Evolutionary conservation across 495 filamentous ascomycete species (phyloP).

Genomic region (Echria macrotheca): DNA sequence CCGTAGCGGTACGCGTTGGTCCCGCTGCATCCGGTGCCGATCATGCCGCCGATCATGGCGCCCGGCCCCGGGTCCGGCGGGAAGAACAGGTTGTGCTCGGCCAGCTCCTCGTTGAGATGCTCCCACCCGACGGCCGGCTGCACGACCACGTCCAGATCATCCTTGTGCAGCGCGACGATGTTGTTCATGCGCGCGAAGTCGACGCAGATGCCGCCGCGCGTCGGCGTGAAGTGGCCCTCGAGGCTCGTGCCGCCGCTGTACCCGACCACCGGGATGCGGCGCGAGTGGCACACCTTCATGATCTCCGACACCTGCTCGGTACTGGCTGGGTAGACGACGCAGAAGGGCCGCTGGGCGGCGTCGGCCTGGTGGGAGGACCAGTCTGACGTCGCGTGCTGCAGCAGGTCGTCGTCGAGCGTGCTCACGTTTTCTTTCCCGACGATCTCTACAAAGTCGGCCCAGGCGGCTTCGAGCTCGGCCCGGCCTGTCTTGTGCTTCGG

Average conservation of each 20-base stretch:
- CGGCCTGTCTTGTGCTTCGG: constrained; percentile 66
- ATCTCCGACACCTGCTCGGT: constrained; percentile 67
- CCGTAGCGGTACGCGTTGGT: constrained; percentile 93
- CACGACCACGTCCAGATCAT: constrained; percentile 75
- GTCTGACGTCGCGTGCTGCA: constrained; percentile 72
- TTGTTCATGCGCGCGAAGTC: constrained; percentile 75
- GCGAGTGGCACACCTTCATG: constrained; percentile 67
- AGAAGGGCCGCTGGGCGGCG: constrained; percentile 44
- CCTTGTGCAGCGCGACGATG: constrained; percentile 62
- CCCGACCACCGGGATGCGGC: constrained; percentile 67
- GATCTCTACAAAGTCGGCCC: constrained; percentile 83
- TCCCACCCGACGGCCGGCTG: constrained; percentile 82
- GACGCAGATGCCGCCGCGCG: constrained; percentile 67
- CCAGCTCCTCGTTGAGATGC: constrained; percentile 64
- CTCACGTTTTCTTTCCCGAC: constrained; percentile 82
- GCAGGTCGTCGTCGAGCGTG: constrained; percentile 60
- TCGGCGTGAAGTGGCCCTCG: constrained; percentile 76
- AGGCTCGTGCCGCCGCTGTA: constrained; percentile 73
- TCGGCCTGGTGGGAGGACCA: constrained; percentile 76
- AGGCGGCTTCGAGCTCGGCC: constrained; percentile 82
- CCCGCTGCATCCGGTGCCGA: constrained; percentile 87
- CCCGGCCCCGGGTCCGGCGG: constrained; percentile 78
- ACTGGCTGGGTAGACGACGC: constrained; percentile 58
- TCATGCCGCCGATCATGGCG: constrained; percentile 92
- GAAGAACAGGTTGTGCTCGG: constrained; percentile 67